Base-by-base conservation (phyloP, 768 basidiomycete genomes). In the Tremella yokohamensis region DNA sequence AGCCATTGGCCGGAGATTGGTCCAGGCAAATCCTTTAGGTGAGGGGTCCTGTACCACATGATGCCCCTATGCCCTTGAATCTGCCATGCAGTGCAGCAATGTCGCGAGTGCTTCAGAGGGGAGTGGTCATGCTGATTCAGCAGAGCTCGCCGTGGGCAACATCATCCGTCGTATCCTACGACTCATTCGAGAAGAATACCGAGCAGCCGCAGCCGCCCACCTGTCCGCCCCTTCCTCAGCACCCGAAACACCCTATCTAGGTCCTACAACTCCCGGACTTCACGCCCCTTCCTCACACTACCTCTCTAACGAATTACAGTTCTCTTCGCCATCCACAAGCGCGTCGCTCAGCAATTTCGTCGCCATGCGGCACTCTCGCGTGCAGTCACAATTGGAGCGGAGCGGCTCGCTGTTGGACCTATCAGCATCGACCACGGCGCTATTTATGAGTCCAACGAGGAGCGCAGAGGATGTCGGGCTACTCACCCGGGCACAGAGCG, bases 21-120 rank as follows among this genome's bases (percentile, higher is more conserved):
- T 88, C 8, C 89, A 90, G 18, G 91, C 94, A 8, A 92, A 97
- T 72, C 91, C 93, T 12, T 96, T 94, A 84, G 94, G 94, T 92
- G 58, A 54, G 66, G 62, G 16, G 18, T 9, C n/a, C 22, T 22
- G 6, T 45, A 8, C 42, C 6, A 18, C 42, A 45, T 45, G 8
- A n/a, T 18, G 18, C 18, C 39, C 11, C 39, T 18, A 11, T 40
- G 12, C 39, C 39, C 39, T 11, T 11, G 12, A 40, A 11, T 40
- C 39, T 11, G 11, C 11, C 39, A 40, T 40, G 11, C 39, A n/a
- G 19, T 20, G 15, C 18, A n/a, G 44, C 26, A 15, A 7, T n/a
- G n/a, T n/a, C n/a, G n/a, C n/a, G n/a, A n/a, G n/a, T n/a, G n/a
- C n/a, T n/a, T n/a, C n/a, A n/a, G n/a, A n/a, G n/a, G n/a, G n/a